Percentiles rank a stretch among this genome's conserved stretches.
Evolutionary conservation across 139 green algal species (phyloP).

Genomic region (Chlamydomonas sp.): DNA sequence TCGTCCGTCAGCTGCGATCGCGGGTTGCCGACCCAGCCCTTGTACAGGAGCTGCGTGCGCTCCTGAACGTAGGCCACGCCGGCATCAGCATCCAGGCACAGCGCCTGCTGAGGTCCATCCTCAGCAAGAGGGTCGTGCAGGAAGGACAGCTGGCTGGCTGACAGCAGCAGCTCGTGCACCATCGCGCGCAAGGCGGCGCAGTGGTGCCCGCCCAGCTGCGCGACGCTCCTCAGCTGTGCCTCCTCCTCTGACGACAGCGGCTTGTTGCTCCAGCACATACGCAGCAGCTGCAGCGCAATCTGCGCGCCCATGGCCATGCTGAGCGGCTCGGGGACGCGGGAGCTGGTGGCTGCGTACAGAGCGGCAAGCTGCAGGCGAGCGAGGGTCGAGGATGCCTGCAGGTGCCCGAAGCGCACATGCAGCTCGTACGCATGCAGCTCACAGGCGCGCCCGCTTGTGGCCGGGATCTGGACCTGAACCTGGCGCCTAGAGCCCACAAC

Average conservation of each 20-base stretch:
- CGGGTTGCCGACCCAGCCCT: slow-evolving; percentile 7
- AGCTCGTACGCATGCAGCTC: slow-evolving; percentile 40
- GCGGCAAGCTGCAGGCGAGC: slow-evolving; percentile 55
- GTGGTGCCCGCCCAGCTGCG: slow-evolving; percentile 19
- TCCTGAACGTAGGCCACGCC: background rate
- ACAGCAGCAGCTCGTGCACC: slow-evolving; percentile 24
- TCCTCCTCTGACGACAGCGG: slow-evolving; percentile 29
- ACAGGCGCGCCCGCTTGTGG: background rate
- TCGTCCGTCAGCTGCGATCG: slow-evolving; percentile 11
- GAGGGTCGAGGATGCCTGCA: slow-evolving; percentile 18
- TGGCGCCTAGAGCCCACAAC: background rate
- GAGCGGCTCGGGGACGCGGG: slow-evolving; percentile 39
- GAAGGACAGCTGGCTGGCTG: slow-evolving; percentile 20
- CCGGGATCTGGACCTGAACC: background rate
- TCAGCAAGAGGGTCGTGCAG: background rate
- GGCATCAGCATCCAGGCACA: background rate
- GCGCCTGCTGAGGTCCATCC: background rate
- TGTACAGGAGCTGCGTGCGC: background rate
- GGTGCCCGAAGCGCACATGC: slow-evolving; percentile 42
- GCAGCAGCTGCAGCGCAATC: slow-evolving; percentile 37
- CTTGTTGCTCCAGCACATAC: slow-evolving; percentile 35
- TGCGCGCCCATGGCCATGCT: slow-evolving; percentile 37
- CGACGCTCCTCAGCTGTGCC: slow-evolving; percentile 19
- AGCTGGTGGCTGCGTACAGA: slow-evolving; percentile 47
- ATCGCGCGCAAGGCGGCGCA: slow-evolving; percentile 30